Conservation (phyloP, 208 protist species). For the Strigomonas culicis region DNA sequence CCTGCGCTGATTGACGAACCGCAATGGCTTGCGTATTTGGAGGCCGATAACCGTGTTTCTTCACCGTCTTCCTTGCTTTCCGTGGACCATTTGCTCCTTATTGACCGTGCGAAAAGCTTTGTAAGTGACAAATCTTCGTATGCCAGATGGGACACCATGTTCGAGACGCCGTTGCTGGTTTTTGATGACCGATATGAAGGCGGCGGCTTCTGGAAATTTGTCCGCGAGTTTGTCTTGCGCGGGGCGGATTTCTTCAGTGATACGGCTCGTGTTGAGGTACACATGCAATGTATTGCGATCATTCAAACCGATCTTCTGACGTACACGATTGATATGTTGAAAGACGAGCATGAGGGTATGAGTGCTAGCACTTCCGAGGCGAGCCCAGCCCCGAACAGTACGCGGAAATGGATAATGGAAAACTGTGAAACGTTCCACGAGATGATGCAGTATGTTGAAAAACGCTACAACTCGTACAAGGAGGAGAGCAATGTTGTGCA, state of each 20-base stretch:
- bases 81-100: too few relatives aligned
- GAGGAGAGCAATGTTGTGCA: background rate
- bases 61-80: background rate
- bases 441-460: too few relatives aligned
- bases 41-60: background rate
- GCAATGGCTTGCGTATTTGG: too few relatives aligned
- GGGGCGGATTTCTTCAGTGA: background rate
- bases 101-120: too few relatives aligned
- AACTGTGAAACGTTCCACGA: background rate
- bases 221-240: background rate
- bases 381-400: background rate
- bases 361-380: too few relatives aligned
- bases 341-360: background rate
- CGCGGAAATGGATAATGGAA: background rate
- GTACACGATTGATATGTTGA: conserved; percentile 2
- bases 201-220: background rate
- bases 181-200: background rate
- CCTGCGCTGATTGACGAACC: too few relatives aligned
- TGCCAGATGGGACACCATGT: background rate
- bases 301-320: background rate
- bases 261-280: background rate
- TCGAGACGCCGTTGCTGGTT: background rate
- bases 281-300: background rate
- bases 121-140: background rate
- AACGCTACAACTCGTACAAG: too few relatives aligned